phyloP scores from a whole-genome alignment of 345 rosid species.

The Citrus sp. region DNA sequence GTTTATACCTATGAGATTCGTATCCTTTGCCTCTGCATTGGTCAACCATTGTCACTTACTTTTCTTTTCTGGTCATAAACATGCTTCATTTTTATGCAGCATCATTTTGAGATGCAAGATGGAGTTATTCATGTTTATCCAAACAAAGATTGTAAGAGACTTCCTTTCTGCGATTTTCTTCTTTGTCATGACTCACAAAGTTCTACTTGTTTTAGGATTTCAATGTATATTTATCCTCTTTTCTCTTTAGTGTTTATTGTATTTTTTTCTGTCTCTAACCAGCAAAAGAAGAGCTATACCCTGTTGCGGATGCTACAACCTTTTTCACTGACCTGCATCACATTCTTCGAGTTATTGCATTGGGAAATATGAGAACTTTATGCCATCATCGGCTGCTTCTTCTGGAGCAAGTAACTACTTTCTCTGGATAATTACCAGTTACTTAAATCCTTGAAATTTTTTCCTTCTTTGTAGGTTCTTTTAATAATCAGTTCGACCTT shows the following conservation, averaged over 20 bases:
- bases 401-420: conserved; percentile 73
- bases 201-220: not conserved
- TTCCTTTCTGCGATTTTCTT: conserved; percentile 5
- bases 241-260: conserved; percentile 1
- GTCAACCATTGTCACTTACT: not conserved
- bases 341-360: conserved; percentile 81
- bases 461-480: not conserved
- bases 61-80: conserved; percentile 8
- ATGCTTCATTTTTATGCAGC: conserved; percentile 47
- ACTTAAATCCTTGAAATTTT: conserved; percentile 4
- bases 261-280: conserved; percentile 17
- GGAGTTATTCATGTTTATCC: conserved; percentile 93
- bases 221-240: not conserved
- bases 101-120: conserved; percentile 89
- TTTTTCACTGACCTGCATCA: conserved; percentile 92
- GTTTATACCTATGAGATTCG: conserved; percentile 12
- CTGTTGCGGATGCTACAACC: conserved; percentile 84
- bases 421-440: not conserved
- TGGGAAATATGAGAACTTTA: conserved; percentile 89
- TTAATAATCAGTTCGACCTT: conserved; percentile 1
- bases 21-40: not conserved
- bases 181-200: not conserved
- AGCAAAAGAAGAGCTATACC: conserved; percentile 84
- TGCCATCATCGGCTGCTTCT: conserved; percentile 91
- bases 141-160: conserved; percentile 65